phyloP scores from a whole-genome alignment of 78 protist genomes.

The Dictyostelium discoideum region dicty_2.7 NC_007088.5:6432501-6433000 shows the following conservation, averaged over 20 bases:
- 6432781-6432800: conserved; percentile 60
- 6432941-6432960: conserved; percentile 14
- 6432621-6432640: conserved; percentile 29
- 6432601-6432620: conserved; percentile 37
- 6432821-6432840: conserved; percentile 42
- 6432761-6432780: conserved; percentile 41
- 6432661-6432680: neutral
- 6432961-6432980: conserved; percentile 61
- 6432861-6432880: neutral
- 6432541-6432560: too few relatives aligned
- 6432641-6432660: conserved; percentile 27
- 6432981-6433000: conserved; percentile 77
- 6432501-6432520: too few relatives aligned
- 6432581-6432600: neutral
- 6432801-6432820: conserved; percentile 31
- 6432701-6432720: conserved; percentile 45
- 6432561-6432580: neutral
- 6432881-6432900: conserved; percentile 37
- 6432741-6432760: conserved; percentile 52
- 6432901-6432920: conserved; percentile 38
- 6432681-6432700: neutral
- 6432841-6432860: conserved; percentile 35
- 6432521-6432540: too few relatives aligned
- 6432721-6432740: conserved; percentile 71
- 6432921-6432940: conserved; percentile 62